These are phyloP conservation scores for Rutstroemia sp. DNA, from an alignment of 2,329 filamentous ascomycete genomes.

Conservation along the genomic window DNA sequence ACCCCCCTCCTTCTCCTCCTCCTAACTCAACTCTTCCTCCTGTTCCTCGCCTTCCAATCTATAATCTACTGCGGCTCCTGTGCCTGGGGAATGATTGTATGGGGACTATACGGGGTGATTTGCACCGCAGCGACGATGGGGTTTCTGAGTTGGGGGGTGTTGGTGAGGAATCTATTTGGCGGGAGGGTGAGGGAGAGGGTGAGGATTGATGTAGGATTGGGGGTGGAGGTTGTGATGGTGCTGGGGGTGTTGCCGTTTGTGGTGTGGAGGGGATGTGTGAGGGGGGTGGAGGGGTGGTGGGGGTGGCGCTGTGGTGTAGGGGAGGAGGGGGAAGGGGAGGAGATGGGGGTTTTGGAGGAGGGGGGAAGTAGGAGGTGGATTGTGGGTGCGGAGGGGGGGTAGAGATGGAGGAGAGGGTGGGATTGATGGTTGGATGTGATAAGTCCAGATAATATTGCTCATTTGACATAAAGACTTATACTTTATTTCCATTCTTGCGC, in stretches of 20 bases:
- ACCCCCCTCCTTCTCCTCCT: background rate
- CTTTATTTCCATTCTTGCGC: background rate
- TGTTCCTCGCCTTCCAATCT: background rate
- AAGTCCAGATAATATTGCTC: background rate
- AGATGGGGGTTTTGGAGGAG: background rate
- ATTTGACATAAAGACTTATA: background rate
- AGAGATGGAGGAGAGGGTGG: background rate
- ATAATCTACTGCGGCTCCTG: background rate
- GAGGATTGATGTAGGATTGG: background rate
- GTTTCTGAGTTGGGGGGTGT: background rate
- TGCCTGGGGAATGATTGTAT: background rate
- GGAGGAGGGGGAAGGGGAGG: background rate
- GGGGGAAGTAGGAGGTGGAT: background rate
- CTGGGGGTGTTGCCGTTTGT: background rate
- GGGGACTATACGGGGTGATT: background rate
- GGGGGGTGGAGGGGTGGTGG: background rate
- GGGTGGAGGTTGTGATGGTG: background rate
- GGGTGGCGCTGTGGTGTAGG: background rate
- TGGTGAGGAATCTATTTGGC: background rate
- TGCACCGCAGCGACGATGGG: background rate
- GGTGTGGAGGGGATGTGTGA: background rate
- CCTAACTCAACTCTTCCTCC: no score
- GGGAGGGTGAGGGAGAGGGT: no score
- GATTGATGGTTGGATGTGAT: background rate
- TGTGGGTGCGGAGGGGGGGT: background rate